Conservation (phyloP, 2,329 filamentous ascomycete species). For the Curvularia sp. region DNA sequence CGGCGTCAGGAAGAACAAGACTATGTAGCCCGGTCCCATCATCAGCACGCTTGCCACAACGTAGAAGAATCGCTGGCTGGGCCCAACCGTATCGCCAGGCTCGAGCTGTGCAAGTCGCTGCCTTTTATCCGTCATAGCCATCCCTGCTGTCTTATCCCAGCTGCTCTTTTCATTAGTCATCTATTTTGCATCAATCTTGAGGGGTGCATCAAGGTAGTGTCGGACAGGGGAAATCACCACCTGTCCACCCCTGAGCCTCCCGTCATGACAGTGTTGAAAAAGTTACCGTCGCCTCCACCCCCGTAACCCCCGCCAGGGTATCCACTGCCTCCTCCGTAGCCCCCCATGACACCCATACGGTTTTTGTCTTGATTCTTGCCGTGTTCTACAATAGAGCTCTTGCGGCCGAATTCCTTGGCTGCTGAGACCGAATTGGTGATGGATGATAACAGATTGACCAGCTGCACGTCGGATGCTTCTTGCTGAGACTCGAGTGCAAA, state of each 20-base stretch:
- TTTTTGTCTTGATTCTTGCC: slow-evolving; percentile 47
- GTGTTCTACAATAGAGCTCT: slow-evolving; percentile 62
- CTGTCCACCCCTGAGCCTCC: slow-evolving; percentile 21
- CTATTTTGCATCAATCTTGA: not conserved
- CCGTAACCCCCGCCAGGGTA: slow-evolving; percentile 22
- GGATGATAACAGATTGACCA: slow-evolving; percentile 76
- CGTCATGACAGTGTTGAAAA: slow-evolving; percentile 34
- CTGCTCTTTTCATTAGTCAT: slow-evolving; percentile 9
- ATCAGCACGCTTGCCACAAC: not conserved
- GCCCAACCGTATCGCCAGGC: not conserved
- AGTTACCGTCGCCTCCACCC: slow-evolving; percentile 24
- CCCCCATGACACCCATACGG: slow-evolving; percentile 26
- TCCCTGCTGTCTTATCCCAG: not conserved
- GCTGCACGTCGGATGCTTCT: slow-evolving; percentile 82
- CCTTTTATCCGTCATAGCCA: not conserved
- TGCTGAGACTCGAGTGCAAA: slow-evolving; percentile 75
- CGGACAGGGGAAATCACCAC: slow-evolving; percentile 13
- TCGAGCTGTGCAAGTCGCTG: slow-evolving; percentile 1
- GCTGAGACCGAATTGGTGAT: slow-evolving; percentile 76
- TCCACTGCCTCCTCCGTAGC: slow-evolving; percentile 22
- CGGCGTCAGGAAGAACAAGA: slow-evolving; percentile 3
- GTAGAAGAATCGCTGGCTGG: not conserved
- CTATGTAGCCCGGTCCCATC: slow-evolving; percentile 12
- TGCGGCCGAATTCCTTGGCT: slow-evolving; percentile 76
- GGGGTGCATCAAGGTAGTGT: no score